These are phyloP conservation scores for Oldenlandia corymbosa DNA, from an alignment of 257 asterid species.

Conservation along the genomic window DNA sequence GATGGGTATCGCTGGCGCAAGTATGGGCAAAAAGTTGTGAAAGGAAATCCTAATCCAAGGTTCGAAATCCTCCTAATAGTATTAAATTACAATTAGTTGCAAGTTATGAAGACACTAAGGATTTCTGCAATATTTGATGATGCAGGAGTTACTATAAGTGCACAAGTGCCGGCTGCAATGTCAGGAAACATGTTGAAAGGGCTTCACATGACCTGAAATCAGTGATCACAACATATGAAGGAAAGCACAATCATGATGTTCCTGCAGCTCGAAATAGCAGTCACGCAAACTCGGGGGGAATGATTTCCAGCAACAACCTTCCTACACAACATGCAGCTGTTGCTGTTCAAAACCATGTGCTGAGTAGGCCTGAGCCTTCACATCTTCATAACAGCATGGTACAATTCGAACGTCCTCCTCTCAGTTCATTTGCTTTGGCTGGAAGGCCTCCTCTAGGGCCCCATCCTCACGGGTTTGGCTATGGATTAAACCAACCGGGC, in stretches of 20 bases:
- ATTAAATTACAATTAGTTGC: background rate
- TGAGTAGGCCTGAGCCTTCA: slow-evolving; percentile 47
- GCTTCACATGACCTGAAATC: slow-evolving; percentile 80
- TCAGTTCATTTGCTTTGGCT: slow-evolving; percentile 31
- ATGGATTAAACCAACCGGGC: slow-evolving; percentile 50
- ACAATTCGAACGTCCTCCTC: slow-evolving; percentile 39
- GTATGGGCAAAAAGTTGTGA: slow-evolving; percentile 89
- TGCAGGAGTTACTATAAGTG: slow-evolving; percentile 90
- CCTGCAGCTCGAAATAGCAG: slow-evolving; percentile 80
- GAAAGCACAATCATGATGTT: slow-evolving; percentile 82
- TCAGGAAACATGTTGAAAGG: slow-evolving; percentile 81
- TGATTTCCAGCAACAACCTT: slow-evolving; percentile 17
- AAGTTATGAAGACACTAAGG: background rate
- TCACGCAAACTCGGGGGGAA: slow-evolving; percentile 43
- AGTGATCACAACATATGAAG: slow-evolving; percentile 77
- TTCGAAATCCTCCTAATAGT: slow-evolving; percentile 8
- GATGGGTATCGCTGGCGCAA: slow-evolving; percentile 98
- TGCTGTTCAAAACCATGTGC: slow-evolving; percentile 32
- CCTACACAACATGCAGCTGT: slow-evolving; percentile 25
- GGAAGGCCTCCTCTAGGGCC: slow-evolving; percentile 47
- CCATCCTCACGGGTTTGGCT: slow-evolving; percentile 38
- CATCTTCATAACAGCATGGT: slow-evolving; percentile 40
- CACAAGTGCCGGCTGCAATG: slow-evolving; percentile 73
- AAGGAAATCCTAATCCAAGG: slow-evolving; percentile 99
- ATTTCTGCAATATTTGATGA: background rate